Evolutionary conservation across 2,329 filamentous ascomycete species (phyloP), one percentile per base, ranked within the genome.

Genomic region (Phyllosticta citribraziliensis): DNA sequence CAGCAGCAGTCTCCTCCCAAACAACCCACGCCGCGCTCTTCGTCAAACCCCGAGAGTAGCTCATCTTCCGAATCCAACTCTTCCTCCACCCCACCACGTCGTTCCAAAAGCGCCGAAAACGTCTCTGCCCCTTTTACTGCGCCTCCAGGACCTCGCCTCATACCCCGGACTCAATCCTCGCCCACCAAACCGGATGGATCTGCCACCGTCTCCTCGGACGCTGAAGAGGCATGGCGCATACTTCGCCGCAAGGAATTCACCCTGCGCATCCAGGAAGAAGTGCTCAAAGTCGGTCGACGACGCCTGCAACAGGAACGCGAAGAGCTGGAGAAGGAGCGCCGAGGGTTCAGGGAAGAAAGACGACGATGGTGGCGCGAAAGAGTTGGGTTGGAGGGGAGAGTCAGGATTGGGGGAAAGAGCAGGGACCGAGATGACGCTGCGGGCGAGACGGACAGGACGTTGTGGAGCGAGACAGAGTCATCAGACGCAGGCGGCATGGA

Each of bases 221-320:
- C 35, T 33, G 17, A 30, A n/a, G 53, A 51, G 2, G 52, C 58
- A 5, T 56, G 52, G 53, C 40, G 20, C 11, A 22, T 51, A 1
- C 9, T 60, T 8, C 12, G 20, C 14, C 53, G 24, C 33, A 50
- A 35, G 25, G 58, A 60, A 27, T 40, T 40, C 9, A 19, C 53
- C 1, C 53, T 60, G 1, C 22, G 55, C 9, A 27, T n/a, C 9
- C 35, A 35, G 6, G 58, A 60, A 52, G 58, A 60, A n/a, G 35
- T 30, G 2, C 53, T 60, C n/a, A 51, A 30, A 27, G 24, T 24
- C 5, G 53, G 53, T 9, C 52, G 51, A 30, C 50, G 51, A 30
- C 58, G 40, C 17, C 58, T 60, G 9, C 40, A 30, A 2, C 53
- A 60, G 24, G 58, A 60, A 17, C 58, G 58, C 12, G 58, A 51